These are phyloP conservation scores for Paradendryphiella salina DNA, from an alignment of 2,329 filamentous ascomycete genomes.

Conservation along the genomic window DNA sequence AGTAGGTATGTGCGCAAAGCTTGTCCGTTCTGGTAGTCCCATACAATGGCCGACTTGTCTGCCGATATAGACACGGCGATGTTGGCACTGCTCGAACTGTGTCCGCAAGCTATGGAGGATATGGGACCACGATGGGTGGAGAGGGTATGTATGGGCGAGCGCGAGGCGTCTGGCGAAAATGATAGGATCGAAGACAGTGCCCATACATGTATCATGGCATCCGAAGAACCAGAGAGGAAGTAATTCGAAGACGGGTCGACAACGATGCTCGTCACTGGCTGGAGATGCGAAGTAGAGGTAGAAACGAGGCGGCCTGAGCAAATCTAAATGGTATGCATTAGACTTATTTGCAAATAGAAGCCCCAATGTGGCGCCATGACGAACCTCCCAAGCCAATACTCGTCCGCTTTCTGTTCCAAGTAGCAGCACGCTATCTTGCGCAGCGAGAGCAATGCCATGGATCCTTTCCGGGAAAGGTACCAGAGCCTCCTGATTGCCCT, in stretches of 20 bases:
- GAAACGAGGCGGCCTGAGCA: slow-evolving; percentile 76
- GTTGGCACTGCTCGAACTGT: slow-evolving; percentile 72
- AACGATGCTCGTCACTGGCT: slow-evolving; percentile 75
- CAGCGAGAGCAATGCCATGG: slow-evolving; percentile 72
- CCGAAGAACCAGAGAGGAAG: slow-evolving; percentile 76
- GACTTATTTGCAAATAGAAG: neutral
- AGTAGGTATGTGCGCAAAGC: slow-evolving; percentile 81
- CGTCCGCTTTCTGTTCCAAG: slow-evolving; percentile 84
- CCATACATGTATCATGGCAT: slow-evolving; percentile 93
- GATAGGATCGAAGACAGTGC: slow-evolving; percentile 74
- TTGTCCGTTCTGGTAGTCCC: slow-evolving; percentile 84
- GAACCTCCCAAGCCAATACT: slow-evolving; percentile 89
- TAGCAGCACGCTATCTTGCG: slow-evolving; percentile 68
- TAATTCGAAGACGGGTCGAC: slow-evolving; percentile 71
- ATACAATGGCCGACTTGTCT: slow-evolving; percentile 87
- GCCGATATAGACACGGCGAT: slow-evolving; percentile 81
- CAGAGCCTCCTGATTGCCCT: slow-evolving; percentile 83
- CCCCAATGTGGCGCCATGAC: slow-evolving; percentile 23
- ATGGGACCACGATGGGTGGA: slow-evolving; percentile 76
- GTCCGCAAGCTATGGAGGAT: slow-evolving; percentile 64
- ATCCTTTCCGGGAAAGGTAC: slow-evolving; percentile 88
- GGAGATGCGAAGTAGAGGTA: slow-evolving; percentile 76
- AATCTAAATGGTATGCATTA: slow-evolving; percentile 53
- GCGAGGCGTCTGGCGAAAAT: slow-evolving; percentile 57
- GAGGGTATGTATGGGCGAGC: slow-evolving; percentile 75